Evolutionary conservation across 306 rosid species (phyloP).

Genomic region (Crotalaria pallida): DNA sequence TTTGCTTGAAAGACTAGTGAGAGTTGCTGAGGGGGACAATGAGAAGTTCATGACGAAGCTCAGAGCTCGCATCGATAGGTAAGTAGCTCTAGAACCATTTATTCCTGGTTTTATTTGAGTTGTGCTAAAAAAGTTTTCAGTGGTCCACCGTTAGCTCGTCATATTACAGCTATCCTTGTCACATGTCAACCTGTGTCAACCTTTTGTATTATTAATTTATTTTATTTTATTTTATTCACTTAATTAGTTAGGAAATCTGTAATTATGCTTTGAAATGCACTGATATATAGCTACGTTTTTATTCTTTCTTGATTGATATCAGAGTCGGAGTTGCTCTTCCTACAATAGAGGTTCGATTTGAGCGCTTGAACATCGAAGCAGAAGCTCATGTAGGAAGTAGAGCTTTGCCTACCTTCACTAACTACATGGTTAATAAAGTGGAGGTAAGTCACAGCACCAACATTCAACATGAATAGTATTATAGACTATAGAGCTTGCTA

Average conservation of each 20-base stretch:
- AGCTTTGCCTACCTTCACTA: slow-evolving; percentile 59
- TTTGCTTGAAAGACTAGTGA: slow-evolving; percentile 60
- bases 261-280: not conserved
- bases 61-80: slow-evolving; percentile 60
- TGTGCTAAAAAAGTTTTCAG: no score
- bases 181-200: no score
- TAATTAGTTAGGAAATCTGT: no score
- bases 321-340: slow-evolving; percentile 62
- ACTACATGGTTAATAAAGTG: slow-evolving; percentile 33
- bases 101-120: not conserved
- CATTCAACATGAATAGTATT: not conserved
- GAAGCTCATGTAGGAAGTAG: slow-evolving; percentile 58
- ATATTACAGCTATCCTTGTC: no score
- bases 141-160: no score
- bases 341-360: slow-evolving; percentile 65
- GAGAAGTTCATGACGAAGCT: slow-evolving; percentile 68
- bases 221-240: no score
- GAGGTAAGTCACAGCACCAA: slow-evolving; percentile 29
- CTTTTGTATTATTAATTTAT: no score
- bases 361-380: slow-evolving; percentile 54
- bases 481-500: not conserved
- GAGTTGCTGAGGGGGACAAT: slow-evolving; percentile 62
- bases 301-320: not conserved
- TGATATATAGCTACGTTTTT: not conserved
- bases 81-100: not conserved